These are phyloP conservation scores for Echites panduratus DNA, from an alignment of 257 asterid species.

Conservation along the genomic window DNA sequence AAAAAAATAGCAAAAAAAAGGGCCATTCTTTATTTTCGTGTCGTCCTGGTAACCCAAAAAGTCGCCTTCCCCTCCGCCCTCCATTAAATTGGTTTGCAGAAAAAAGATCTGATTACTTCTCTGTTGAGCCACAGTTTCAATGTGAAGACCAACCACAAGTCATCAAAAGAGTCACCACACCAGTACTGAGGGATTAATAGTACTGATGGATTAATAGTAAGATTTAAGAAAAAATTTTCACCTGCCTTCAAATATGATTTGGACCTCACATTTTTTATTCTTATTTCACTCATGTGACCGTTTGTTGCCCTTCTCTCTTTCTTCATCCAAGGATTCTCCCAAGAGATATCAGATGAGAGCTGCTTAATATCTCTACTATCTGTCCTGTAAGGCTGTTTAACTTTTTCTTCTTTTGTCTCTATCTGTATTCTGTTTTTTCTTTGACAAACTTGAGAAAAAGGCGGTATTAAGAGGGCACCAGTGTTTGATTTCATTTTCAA, in stretches of 20 bases:
- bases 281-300: not conserved
- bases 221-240: too few relatives aligned
- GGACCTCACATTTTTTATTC: not conserved
- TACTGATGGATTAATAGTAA: too few relatives aligned
- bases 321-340: not conserved
- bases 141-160: not conserved
- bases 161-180: not conserved
- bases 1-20: too few relatives aligned
- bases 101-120: conserved; percentile 4
- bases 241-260: not conserved
- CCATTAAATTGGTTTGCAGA: not conserved
- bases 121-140: conserved; percentile 3
- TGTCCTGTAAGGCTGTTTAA: not conserved
- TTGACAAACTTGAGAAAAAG: not conserved
- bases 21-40: too few relatives aligned
- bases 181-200: too few relatives aligned
- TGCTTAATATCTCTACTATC: not conserved
- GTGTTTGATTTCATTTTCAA: conserved; percentile 10
- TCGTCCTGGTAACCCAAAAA: too few relatives aligned
- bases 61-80: too few relatives aligned
- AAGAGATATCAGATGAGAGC: not conserved
- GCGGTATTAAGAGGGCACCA: not conserved
- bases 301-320: not conserved
- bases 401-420: conserved; percentile 1
- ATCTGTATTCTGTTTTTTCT: not conserved